Evolutionary conservation across 805 yeast genomes (phyloP), one percentile per base, ranked within the genome.

Genomic region (Cyberlindnera mississippiensis): DNA sequence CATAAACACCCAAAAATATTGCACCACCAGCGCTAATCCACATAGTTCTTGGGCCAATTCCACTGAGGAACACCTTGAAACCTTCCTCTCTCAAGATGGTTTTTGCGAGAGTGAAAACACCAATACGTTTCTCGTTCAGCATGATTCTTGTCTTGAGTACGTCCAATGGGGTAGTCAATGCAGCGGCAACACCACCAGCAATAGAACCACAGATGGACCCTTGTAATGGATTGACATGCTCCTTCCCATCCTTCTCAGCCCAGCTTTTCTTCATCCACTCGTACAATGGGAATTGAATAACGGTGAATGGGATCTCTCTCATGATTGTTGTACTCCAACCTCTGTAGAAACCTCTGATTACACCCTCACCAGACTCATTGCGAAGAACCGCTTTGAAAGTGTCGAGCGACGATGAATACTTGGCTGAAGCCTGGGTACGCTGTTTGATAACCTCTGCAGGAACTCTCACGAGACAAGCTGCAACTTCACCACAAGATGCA

Each of bases 21-120:
- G 98, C 96, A 22, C 99, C 99, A 16, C 99, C 99, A 4, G 95
- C 93, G 66, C 95, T 82, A 43, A 93, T 91, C 99, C 99, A 93
- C 78, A 85, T 72, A 0, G 97, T 90, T 61, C 99, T 74, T 4
- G 99, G 98, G 1, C 96, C 97, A 20, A 91, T 73, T 12, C 99
- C 99, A 37, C 75, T 75, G 59, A 78, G 75, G 51, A 93, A 88
- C 1, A 84, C 88, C 7, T 59, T 51, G 31, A 69, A 65, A 0
- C 97, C 97, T 59, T 89, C 96, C 42, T 85, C 89, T 16, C 57
- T 59, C n/a, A 72, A 62, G 37, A 90, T 72, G 10, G 66, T 69
- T 27, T 57, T 63, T 2, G 82, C 76, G 44, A 89, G 61, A 11
- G 60, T 51, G 5, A 62, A 32, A 0, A 80, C 63, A 0, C 81